A percentile compares a stretch with the other conserved stretches of the same genome.
phyloP scores from a whole-genome alignment of 1,284 basidiomycete genomes.

The Veloporphyrellus conicus region DNA sequence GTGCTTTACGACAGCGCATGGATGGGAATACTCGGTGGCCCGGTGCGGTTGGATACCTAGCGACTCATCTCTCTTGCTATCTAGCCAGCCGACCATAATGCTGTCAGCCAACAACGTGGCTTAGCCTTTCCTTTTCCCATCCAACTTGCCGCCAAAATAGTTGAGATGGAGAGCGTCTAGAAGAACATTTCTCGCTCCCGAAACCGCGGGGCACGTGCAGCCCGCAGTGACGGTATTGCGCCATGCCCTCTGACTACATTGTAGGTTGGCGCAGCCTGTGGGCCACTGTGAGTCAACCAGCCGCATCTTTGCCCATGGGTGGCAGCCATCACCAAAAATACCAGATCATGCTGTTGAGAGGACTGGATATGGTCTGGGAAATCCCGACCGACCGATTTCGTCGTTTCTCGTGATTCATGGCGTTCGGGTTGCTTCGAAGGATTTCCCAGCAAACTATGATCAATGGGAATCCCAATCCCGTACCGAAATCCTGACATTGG shows the following conservation, averaged over 20 bases:
- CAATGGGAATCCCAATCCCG: not conserved
- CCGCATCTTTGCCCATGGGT: no score
- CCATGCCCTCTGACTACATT: not conserved
- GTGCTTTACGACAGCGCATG: constrained; percentile 17
- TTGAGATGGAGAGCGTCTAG: no score
- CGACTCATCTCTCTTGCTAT: not conserved
- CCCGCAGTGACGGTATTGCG: no score
- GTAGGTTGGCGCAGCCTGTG: not conserved
- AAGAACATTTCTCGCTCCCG: no score
- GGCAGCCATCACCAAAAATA: not conserved
- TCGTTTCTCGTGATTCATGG: not conserved
- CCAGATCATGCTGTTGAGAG: not conserved
- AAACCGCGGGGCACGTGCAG: not conserved
- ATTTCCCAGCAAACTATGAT: not conserved
- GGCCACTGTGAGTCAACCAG: no score
- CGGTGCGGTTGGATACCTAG: no score
- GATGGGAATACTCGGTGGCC: not conserved
- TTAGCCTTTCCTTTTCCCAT: constrained; percentile 19
- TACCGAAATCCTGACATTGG: not conserved
- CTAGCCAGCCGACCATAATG: not conserved
- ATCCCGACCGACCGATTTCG: not conserved
- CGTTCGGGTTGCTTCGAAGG: not conserved
- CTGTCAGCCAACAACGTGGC: constrained; percentile 20
- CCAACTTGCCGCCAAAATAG: no score
- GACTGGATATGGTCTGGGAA: not conserved